Evolutionary conservation across 768 basidiomycete genomes (phyloP).

Genomic region (Boletus reticulatus): DNA sequence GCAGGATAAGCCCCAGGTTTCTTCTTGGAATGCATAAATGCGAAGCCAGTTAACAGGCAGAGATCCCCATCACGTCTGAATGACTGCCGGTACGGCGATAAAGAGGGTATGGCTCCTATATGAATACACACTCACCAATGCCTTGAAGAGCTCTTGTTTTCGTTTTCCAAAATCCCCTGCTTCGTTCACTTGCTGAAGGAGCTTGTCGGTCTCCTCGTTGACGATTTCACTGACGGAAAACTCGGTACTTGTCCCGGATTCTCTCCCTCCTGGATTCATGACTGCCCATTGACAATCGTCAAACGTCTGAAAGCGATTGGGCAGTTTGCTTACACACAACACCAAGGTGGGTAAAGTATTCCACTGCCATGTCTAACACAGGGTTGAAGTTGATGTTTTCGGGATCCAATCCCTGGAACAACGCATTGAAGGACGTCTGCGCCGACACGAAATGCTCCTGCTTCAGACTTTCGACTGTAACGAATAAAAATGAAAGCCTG

Average conservation of each 20-base stretch:
- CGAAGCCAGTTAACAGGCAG: background rate
- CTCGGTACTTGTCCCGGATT: background rate
- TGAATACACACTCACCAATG: constrained; percentile 2
- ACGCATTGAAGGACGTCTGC: background rate
- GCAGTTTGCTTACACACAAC: background rate
- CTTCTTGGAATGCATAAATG: background rate
- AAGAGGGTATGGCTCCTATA: background rate
- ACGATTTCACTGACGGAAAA: background rate
- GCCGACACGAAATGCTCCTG: background rate
- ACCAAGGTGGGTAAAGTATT: constrained; percentile 2
- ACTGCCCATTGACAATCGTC: background rate
- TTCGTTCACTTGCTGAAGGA: background rate
- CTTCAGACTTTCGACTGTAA: constrained; percentile 2
- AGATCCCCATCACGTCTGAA: background rate
- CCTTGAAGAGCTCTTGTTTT: background rate
- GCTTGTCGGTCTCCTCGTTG: background rate
- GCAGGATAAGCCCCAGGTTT: too few species aligned
- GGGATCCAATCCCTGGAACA: background rate
- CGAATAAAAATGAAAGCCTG: background rate
- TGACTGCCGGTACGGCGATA: background rate
- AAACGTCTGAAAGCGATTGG: background rate
- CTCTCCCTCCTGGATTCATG: background rate
- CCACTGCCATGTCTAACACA: background rate
- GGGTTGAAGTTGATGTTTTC: background rate
- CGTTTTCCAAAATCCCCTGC: background rate